Evolutionary conservation across 164 flowering plant species (phyloP), one percentile per base, ranked within the genome.

Genomic region (Kalanchoe fedtschenkoi): DNA sequence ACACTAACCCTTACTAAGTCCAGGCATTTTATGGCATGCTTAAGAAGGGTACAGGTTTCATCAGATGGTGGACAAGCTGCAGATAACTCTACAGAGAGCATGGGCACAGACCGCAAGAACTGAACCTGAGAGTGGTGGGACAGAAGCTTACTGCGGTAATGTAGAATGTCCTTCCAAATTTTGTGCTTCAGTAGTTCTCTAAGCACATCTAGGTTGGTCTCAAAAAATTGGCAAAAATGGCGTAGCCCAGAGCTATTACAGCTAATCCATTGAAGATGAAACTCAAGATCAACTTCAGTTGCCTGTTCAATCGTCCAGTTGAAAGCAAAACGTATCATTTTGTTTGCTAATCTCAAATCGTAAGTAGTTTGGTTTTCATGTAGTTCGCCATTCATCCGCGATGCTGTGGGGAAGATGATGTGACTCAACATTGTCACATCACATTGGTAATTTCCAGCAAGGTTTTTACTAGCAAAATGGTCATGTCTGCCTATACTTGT

Each of bases 281-380:
- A 77, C 16, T 66, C 32, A 41, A 81, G 65, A 73, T 91, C 96
- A 68, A 63, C 69, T 67, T 76, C 86, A 62, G 75, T 75, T 19
- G 86, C 99, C 69, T 89, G 97, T 69, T 91, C 96, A 46, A 89
- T 67, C 8, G 75, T 63, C 99, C 99, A 95, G 59, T 74, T 81
- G 56, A 87, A 91, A 68, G 96, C 96, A 84, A 80, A 83, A 3
- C 73, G 68, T 14, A 91, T 71, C 87, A 76, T 80, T 62, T 81
- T 81, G 28, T 74, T 64, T 19, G 65, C 65, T 63, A 75, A 58
- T 26, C 46, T 70, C 41, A 59, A 30, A 34, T 81, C 71, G 60
- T 69, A 68, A 5, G 74, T 67, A 37, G 53, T 22, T 30, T 55
- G 61, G 17, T n/a, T 61, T 29, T 11, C 30, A 55, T 19, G 5